These are phyloP conservation scores for Syncephalastrum contaminatum DNA, from an alignment of 371 early-diverging fungal genomes.

Conservation along the genomic window DNA sequence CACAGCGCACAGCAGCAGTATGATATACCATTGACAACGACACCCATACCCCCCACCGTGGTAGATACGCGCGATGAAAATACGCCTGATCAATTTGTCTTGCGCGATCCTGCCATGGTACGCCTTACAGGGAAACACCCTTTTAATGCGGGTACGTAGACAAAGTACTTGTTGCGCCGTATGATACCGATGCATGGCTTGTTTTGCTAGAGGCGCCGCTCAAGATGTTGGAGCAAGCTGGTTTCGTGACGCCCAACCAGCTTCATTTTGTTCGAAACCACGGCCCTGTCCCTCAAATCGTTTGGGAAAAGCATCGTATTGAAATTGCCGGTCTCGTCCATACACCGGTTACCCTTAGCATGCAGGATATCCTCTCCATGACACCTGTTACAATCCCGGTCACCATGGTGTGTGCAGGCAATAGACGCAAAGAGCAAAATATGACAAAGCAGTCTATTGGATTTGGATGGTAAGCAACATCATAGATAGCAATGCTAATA, in stretches of 20 bases:
- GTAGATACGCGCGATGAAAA: slow-evolving; percentile 32
- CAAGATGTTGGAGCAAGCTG: slow-evolving; percentile 41
- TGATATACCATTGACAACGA: neutral
- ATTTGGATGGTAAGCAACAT: slow-evolving; percentile 59
- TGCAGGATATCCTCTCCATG: slow-evolving; percentile 58
- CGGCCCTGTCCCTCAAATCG: slow-evolving; percentile 75
- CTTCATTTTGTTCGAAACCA: slow-evolving; percentile 79
- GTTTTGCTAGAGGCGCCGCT: slow-evolving; percentile 43
- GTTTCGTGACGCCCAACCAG: slow-evolving; percentile 57
- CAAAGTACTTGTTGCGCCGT: neutral
- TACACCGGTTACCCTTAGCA: slow-evolving; percentile 40
- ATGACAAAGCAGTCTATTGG: slow-evolving; percentile 72
- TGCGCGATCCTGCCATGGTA: slow-evolving; percentile 44
- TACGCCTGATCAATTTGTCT: slow-evolving; percentile 50
- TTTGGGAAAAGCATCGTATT: slow-evolving; percentile 37
- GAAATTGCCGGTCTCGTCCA: slow-evolving; percentile 51
- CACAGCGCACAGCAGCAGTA: slow-evolving; percentile 2
- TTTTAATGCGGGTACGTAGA: slow-evolving; percentile 51
- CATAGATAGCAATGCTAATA: no score
- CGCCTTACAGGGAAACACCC: slow-evolving; percentile 58
- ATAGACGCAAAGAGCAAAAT: slow-evolving; percentile 80
- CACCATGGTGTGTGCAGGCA: slow-evolving; percentile 80
- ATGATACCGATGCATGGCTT: neutral
- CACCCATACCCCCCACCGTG: neutral
- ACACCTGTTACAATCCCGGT: slow-evolving; percentile 51